phyloP scores from a whole-genome alignment of 305 asterid genomes.

The Petunia hybrid region DNA sequence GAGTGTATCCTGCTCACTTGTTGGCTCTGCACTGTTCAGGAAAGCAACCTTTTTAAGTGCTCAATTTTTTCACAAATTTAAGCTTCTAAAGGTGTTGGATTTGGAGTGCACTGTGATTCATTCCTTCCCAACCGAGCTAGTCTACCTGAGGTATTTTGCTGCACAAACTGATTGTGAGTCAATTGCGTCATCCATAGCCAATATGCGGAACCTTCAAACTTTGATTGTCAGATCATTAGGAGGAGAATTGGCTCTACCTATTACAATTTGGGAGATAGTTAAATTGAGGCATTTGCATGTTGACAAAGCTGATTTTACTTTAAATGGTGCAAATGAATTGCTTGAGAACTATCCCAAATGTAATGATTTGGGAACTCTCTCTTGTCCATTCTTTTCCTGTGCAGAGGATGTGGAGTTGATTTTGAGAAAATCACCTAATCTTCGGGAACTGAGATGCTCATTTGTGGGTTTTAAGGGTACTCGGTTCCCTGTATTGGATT shows the following conservation, averaged over 20 bases:
- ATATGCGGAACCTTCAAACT: constrained; percentile 12
- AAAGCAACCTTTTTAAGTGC: no score
- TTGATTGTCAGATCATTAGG: no score
- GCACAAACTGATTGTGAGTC: no score
- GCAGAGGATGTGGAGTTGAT: not conserved
- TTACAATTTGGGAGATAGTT: not conserved
- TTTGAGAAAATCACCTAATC: constrained; percentile 9
- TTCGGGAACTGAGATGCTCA: not conserved
- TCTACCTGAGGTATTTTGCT: constrained; percentile 2
- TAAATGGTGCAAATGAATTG: not conserved
- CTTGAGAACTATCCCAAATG: not conserved
- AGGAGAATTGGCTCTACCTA: no score
- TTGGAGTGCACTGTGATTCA: no score
- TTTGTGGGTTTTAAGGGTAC: not conserved
- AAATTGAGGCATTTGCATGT: constrained; percentile 14
- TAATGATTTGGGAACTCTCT: not conserved
- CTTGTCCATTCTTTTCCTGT: not conserved
- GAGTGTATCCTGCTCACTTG: no score
- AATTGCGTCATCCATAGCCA: not conserved
- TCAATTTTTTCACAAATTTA: no score
- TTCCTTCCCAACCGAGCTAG: no score
- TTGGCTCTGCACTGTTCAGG: no score
- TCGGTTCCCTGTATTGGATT: not conserved
- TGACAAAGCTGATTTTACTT: no score
- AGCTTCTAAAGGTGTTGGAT: no score